Base-by-base conservation (phyloP, 768 basidiomycete genomes). In the Boletales sp. region DNA sequence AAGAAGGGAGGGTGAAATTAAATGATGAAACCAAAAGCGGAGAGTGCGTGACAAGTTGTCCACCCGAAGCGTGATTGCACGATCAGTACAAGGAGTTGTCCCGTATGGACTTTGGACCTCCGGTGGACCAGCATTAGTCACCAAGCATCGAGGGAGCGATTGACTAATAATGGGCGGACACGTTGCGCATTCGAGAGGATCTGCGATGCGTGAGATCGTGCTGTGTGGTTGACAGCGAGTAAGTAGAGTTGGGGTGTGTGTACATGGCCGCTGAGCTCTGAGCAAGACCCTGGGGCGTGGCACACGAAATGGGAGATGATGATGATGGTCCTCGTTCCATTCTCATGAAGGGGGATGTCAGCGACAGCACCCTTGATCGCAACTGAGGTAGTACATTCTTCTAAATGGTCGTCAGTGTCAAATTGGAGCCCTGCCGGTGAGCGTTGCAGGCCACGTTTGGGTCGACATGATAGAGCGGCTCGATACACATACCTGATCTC, bases 11-110 rank as follows among this genome's bases (percentile, higher is more conserved):
- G 32, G 54, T 47, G 53, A 65, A 66, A 66, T 65, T 54, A 65
- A 65, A 57, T 57, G 58, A 64, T 65, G 63, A 58, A 34, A 56
- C 57, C 52, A 57, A 65, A 65, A 65, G 53, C 55, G 61, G 58
- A 6, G 56, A 57, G 46, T 53, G 54, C 40, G 44, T 47, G 61
- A 63, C 55, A 51, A 44, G 48, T 44, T 50, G 55, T n/a, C 50
- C 57, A 60, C 58, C 60, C 52, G 57, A 61, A 63, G 51, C 56
- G 63, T 64, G 63, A 60, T 30, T 46, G 43, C 41, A 64, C n/a
- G 57, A 49, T 45, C 53, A 41, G 51, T 49, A 61, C 54, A 38
- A 54, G 58, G 59, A 54, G 50, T 18, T 44, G 60, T 56, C 62
- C 54, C 51, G 48, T 46, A 49, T 48, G 57, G 53, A 58, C 59